phyloP scores from a whole-genome alignment of 495 filamentous ascomycete genomes.

The Trichocladium uniseriatum region DNA sequence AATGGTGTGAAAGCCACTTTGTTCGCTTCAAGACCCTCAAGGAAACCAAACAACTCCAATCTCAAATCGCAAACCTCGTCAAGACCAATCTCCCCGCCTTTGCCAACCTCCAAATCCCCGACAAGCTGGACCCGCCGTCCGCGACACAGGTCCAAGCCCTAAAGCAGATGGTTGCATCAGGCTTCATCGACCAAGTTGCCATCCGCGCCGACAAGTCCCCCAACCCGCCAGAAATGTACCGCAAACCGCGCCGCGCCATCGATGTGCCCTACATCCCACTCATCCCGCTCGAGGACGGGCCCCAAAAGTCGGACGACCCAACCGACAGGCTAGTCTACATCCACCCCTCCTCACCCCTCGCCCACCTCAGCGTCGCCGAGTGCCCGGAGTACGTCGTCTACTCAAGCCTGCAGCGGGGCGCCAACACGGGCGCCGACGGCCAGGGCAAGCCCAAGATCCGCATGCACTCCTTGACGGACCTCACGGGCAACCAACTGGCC shows the following conservation, averaged over 20 bases:
- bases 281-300: constrained; percentile 51
- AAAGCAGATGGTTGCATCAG: constrained; percentile 82
- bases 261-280: constrained; percentile 89
- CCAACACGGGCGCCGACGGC: constrained; percentile 36
- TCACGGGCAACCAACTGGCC: constrained; percentile 67
- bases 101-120: constrained; percentile 46
- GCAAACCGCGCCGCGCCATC: constrained; percentile 69
- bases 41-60: constrained; percentile 73
- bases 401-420: constrained; percentile 66
- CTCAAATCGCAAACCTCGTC: constrained; percentile 74
- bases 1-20: constrained; percentile 74
- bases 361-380: constrained; percentile 58
- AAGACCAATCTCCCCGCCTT: constrained; percentile 62
- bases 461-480: constrained; percentile 77
- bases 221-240: constrained; percentile 55
- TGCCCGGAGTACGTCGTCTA: constrained; percentile 81
- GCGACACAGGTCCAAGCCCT: constrained; percentile 67
- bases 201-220: constrained; percentile 83
- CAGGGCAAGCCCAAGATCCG: constrained; percentile 61
- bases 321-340: constrained; percentile 59
- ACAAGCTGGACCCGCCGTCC: constrained; percentile 59
- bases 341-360: constrained; percentile 73
- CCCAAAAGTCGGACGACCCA: constrained; percentile 27
- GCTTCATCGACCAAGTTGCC: constrained; percentile 92
- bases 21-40: constrained; percentile 74